These are phyloP conservation scores for Vigna mungo DNA, from an alignment of 306 rosid genomes.

Conservation along the genomic window DNA sequence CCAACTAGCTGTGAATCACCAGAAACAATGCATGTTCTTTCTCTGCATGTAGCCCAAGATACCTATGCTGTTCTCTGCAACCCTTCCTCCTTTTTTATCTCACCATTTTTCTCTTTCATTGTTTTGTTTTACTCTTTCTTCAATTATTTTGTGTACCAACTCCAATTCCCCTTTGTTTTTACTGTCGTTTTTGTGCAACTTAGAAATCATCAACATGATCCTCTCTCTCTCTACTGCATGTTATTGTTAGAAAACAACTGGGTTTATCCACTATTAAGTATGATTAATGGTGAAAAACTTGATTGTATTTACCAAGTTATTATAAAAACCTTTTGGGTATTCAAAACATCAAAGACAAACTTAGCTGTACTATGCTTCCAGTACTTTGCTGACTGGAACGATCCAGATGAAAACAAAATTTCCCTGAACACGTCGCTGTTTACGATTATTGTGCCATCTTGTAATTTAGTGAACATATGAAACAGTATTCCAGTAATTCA, in stretches of 20 bases:
- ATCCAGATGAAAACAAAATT: slow-evolving; percentile 46
- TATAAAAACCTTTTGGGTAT: not conserved
- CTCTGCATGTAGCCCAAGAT: slow-evolving; percentile 20
- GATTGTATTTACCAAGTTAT: slow-evolving; percentile 2
- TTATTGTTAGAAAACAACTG: not conserved
- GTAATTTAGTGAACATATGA: slow-evolving; percentile 35
- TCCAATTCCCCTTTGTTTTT: slow-evolving; percentile 40
- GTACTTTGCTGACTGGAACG: slow-evolving; percentile 17
- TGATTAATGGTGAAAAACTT: slow-evolving; percentile 12
- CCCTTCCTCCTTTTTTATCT: slow-evolving; percentile 19
- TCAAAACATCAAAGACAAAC: slow-evolving; percentile 8
- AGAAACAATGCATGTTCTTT: slow-evolving; percentile 40
- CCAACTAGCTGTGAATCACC: not conserved
- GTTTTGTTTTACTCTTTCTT: slow-evolving; percentile 40
- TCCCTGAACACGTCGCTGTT: slow-evolving; percentile 40
- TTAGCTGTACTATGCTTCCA: not conserved
- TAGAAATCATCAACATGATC: slow-evolving; percentile 21
- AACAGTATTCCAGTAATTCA: not conserved
- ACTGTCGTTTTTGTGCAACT: slow-evolving; percentile 37
- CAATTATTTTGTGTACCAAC: slow-evolving; percentile 52
- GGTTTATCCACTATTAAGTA: not conserved
- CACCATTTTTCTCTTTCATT: not conserved
- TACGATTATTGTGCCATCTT: slow-evolving; percentile 45
- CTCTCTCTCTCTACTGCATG: not conserved
- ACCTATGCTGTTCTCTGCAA: slow-evolving; percentile 29